These are phyloP conservation scores for Pichia sp. DNA, from an alignment of 1,139 yeast species.

Conservation along the genomic window DNA sequence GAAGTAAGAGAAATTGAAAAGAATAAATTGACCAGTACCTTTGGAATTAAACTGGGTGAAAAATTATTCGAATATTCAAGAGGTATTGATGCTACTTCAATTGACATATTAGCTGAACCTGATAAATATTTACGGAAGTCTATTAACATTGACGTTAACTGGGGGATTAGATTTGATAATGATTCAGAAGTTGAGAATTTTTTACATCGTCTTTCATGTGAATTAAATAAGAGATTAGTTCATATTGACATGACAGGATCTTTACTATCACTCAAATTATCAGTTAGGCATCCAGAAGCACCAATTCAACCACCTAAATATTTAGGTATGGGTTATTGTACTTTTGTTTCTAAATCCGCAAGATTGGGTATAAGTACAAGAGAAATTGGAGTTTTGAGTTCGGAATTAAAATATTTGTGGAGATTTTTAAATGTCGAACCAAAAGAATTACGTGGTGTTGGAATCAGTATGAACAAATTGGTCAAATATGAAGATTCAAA, in stretches of 20 bases:
- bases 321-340: conserved; percentile 81
- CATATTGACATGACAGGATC: conserved; percentile 49
- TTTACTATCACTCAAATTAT: conserved; percentile 55
- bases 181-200: conserved; percentile 60
- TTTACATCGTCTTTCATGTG: conserved; percentile 50
- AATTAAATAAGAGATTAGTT: conserved; percentile 48
- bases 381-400: conserved; percentile 54
- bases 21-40: conserved; percentile 35
- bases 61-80: conserved; percentile 54
- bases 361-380: conserved; percentile 60
- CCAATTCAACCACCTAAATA: conserved; percentile 71
- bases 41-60: conserved; percentile 69
- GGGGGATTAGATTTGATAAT: conserved; percentile 74
- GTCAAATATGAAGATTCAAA: conserved; percentile 33
- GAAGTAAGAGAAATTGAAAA: conserved; percentile 38
- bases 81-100: conserved; percentile 61
- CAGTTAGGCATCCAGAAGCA: conserved; percentile 58
- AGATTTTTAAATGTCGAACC: conserved; percentile 50
- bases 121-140: conserved; percentile 56
- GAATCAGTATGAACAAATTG: conserved; percentile 59
- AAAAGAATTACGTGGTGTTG: conserved; percentile 69
- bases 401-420: conserved; percentile 54
- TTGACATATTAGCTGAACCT: conserved; percentile 42
- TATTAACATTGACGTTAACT: conserved; percentile 83
- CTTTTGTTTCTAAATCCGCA: conserved; percentile 52